Base-by-base conservation (phyloP, 1,284 basidiomycete genomes). In the Marasmius tenuissimus region DNA sequence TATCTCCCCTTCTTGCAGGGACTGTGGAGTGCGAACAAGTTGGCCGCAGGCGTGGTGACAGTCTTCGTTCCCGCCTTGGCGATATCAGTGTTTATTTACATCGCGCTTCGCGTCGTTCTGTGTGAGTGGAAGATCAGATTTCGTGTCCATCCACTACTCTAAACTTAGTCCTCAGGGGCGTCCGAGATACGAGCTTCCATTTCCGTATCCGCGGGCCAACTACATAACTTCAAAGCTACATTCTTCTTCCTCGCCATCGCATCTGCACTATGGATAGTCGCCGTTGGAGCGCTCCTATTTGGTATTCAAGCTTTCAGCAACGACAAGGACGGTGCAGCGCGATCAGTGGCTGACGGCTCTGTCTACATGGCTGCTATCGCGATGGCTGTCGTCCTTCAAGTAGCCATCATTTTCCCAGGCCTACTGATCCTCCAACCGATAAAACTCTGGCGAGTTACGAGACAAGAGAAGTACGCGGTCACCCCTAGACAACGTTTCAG, bases 401-500 rank as follows among this genome's bases (percentile, higher is more conserved):
- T 88, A n/a, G 88, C 89, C 11, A 80, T 92, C 58, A 82, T 91
- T 39, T 78, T 86, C 39, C 92, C 92, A 16, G 91, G 82, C 11
- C 69, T 92, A 18, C 80, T 91, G 45, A 67, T 93, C 65, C 78
- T 94, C 7, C 91, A 92, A 69, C 90, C 90, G 3, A 64, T 81
- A 22, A 81, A 85, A 47, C 73, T 93, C 14, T 83, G 83, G 79
- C 77, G 72, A 59, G 82, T 88, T 38, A 62, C 85, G 33, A 76
- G 78, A 37, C 78, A 80, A 3, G 83, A 88, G 68, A 81, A 77
- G 61, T 76, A 77, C 27, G 86, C 88, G 5, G 67, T 88, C 34
- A 94, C 92, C 9, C 92, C 92, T 42, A 80, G 92, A 34, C 87
- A 93, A 71, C 78, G 83, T n/a, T 93, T 93, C 76, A 76, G 91